phyloP scores from a whole-genome alignment of 2,329 filamentous ascomycete genomes.

The Macroventuria anomochaeta region DNA sequence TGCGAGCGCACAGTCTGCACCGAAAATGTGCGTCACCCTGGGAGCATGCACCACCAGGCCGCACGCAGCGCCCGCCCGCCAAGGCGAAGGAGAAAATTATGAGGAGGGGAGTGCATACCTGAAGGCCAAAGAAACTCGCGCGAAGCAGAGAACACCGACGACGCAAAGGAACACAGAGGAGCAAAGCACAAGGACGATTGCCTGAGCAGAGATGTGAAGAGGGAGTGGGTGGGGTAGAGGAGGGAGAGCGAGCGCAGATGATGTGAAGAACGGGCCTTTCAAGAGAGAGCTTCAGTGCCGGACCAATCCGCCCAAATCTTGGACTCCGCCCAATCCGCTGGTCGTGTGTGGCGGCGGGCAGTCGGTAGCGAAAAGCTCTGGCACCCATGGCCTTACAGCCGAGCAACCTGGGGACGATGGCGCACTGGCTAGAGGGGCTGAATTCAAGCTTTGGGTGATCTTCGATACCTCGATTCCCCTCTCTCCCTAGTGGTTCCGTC shows the following conservation, averaged over 20 bases:
- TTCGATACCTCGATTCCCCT: slow-evolving; percentile 26
- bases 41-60: slow-evolving; percentile 12
- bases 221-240: slow-evolving; percentile 38
- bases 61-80: slow-evolving; percentile 23
- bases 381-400: slow-evolving; percentile 9
- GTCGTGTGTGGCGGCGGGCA: slow-evolving; percentile 33
- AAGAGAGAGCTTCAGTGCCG: slow-evolving; percentile 29
- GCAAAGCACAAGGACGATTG: slow-evolving; percentile 21
- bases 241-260: slow-evolving; percentile 25
- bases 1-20: slow-evolving; percentile 17
- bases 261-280: slow-evolving; percentile 30
- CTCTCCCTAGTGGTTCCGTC: slow-evolving; percentile 33
- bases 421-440: slow-evolving; percentile 27
- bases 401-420: slow-evolving; percentile 26
- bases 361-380: slow-evolving; percentile 29
- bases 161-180: slow-evolving; percentile 42
- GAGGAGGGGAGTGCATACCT: slow-evolving; percentile 15
- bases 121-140: slow-evolving; percentile 24
- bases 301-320: slow-evolving; percentile 27
- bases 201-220: slow-evolving; percentile 23
- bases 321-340: slow-evolving; percentile 31
- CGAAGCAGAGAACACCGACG: slow-evolving; percentile 33
- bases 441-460: slow-evolving; percentile 47
- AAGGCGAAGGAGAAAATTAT: slow-evolving; percentile 37
- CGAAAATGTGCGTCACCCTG: slow-evolving; percentile 19